Evolutionary conservation across 345 rosid species (phyloP), one percentile per base, ranked within the genome.

Genomic region (Lenwebbia sp.): DNA sequence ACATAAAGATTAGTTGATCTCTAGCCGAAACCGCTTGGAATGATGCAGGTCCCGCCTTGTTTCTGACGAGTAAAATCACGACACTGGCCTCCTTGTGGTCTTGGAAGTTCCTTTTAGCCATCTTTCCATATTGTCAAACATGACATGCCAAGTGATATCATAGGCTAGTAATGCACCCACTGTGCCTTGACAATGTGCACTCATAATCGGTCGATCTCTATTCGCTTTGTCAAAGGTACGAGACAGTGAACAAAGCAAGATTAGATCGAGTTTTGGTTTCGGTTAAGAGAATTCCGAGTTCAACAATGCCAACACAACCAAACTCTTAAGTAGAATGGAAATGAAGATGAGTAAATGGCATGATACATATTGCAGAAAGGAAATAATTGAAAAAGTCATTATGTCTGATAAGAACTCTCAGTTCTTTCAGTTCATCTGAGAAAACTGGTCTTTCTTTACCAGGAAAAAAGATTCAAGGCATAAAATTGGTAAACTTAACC

Each of bases 31-130:
- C 96, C 2, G 96, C 99, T 83, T 96, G 90, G 44, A 96, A 89
- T 92, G 95, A 54, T 96, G 96, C 87, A 96, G 92, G 85, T 96
- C 98, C 54, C 6, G 96, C 94, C 90, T 94, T 96, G 94, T 94
- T 96, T 17, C 96, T 98, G 13, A 92, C 94, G 19, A 96, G 93
- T 98, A 96, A 93, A 30, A 93, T 93, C 91, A 93, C 98, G 54
- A 95, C 95, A 89, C 92, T 95, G 83, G 94, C 84, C 82, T 96
- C 98, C 3, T 98, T 93, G 88, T 96, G 98, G 86, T 7, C 50
- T 92, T 96, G 88, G 51, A 56, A 96, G 96, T 90, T 96, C 95
- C 91, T 95, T 93, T 85, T 93, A 86, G 98, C 98, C 94, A 47
- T 86, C 99, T 88, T 88, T 95, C 98, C 3, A 95, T 94, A 75